Conservation (phyloP, 345 rosid species). For the Hevea brasiliensis region DNA sequence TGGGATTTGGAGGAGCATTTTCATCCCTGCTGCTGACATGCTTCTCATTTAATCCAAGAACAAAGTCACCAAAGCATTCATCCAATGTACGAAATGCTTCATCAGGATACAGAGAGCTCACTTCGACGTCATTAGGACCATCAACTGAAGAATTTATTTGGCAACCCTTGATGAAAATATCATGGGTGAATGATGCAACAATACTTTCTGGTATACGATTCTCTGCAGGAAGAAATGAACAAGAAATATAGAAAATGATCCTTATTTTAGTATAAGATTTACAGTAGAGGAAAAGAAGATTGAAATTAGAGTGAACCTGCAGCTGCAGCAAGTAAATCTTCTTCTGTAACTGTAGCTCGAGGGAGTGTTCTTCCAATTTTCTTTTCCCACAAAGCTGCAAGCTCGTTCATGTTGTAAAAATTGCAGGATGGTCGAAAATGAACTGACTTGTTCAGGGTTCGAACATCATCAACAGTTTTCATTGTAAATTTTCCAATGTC, state of each 20-base stretch:
- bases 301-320: constrained; percentile 16
- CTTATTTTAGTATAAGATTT: no score
- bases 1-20: constrained; percentile 19
- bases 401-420: constrained; percentile 31
- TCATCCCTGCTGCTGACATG: constrained; percentile 2
- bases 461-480: constrained; percentile 20
- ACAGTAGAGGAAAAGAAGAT: no score
- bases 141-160: constrained; percentile 32
- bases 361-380: constrained; percentile 33
- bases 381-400: constrained; percentile 40
- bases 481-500: constrained; percentile 39
- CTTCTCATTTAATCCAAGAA: constrained; percentile 25
- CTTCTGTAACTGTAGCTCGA: constrained; percentile 30
- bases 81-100: constrained; percentile 9
- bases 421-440: constrained; percentile 38
- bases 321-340: constrained; percentile 35
- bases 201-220: constrained; percentile 38
- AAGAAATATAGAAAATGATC: no score
- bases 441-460: constrained; percentile 35
- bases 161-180: constrained; percentile 39
- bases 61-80: constrained; percentile 37
- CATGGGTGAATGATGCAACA: constrained; percentile 35
- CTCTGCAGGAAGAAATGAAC: constrained; percentile 16
- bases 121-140: constrained; percentile 25
- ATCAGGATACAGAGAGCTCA: constrained; percentile 29